Evolutionary conservation across 2,329 filamentous ascomycete species (phyloP).

Genomic region (Albifimbria verrucaria): DNA sequence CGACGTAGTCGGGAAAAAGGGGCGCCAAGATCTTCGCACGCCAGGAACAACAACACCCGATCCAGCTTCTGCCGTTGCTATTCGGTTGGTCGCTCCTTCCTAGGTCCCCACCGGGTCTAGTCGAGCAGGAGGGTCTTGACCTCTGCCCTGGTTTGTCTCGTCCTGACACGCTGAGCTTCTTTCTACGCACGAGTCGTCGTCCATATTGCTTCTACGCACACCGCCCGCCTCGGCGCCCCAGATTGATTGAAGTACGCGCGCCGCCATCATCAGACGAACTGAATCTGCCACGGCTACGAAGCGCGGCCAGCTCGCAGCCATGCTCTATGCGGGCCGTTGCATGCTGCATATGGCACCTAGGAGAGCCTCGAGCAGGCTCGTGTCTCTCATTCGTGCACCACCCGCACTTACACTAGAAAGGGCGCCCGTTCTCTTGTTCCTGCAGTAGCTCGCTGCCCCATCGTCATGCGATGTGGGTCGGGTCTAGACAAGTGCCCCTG

Average conservation of each 20-base stretch:
- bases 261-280: not conserved
- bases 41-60: constrained; percentile 2
- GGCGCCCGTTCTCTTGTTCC: constrained; percentile 17
- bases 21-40: constrained; percentile 11
- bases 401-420: not conserved
- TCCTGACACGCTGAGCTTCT: not conserved
- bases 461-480: constrained; percentile 18
- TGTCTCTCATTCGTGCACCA: not conserved
- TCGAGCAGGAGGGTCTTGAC: not conserved
- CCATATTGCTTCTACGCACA: not conserved
- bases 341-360: not conserved
- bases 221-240: not conserved
- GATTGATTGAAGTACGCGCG: not conserved
- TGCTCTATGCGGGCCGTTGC: not conserved
- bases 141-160: not conserved
- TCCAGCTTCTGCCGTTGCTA: not conserved
- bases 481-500: not conserved
- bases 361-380: not conserved
- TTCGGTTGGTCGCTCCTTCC: not conserved
- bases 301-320: too few relatives aligned
- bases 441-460: constrained; percentile 21
- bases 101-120: not conserved
- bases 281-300: too few relatives aligned
- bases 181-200: too few relatives aligned
- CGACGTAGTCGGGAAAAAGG: constrained; percentile 13